Conservation (phyloP, 2,329 filamentous ascomycete species). For the Hypocrella siamensis region DNA sequence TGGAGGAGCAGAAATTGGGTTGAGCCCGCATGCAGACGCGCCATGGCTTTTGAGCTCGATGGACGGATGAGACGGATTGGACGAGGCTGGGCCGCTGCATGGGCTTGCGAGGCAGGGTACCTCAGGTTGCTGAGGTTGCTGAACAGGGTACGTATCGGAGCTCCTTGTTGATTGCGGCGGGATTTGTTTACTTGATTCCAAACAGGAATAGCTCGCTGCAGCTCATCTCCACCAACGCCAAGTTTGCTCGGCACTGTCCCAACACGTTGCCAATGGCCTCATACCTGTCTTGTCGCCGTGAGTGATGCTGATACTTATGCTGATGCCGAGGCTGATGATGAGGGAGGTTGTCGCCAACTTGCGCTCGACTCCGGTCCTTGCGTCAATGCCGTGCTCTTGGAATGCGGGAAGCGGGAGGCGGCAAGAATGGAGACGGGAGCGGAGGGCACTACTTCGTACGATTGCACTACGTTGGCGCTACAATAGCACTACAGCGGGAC, state of each 20-base stretch:
- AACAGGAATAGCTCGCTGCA: slow-evolving; percentile 10
- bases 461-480: too few relatives aligned
- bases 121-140: slow-evolving; percentile 2
- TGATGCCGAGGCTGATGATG: background rate
- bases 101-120: background rate
- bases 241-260: slow-evolving; percentile 1
- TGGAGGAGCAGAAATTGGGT: slow-evolving; percentile 17
- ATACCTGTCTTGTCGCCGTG: background rate
- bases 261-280: background rate
- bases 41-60: slow-evolving; percentile 24
- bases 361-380: background rate
- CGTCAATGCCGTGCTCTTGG: slow-evolving; percentile 1
- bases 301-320: too few relatives aligned
- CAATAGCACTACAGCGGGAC: too few relatives aligned
- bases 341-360: background rate
- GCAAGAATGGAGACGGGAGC: background rate
- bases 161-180: slow-evolving; percentile 3
- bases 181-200: slow-evolving; percentile 11
- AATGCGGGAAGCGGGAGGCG: slow-evolving; percentile 3
- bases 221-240: slow-evolving; percentile 5
- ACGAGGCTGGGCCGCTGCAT: slow-evolving; percentile 5
- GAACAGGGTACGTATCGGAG: slow-evolving; percentile 11
- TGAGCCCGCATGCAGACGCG: slow-evolving; percentile 14
- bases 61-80: slow-evolving; percentile 11
- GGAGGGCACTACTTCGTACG: background rate